phyloP scores from a whole-genome alignment of 306 rosid species.

The Fragaria nilgerrensis region DNA sequence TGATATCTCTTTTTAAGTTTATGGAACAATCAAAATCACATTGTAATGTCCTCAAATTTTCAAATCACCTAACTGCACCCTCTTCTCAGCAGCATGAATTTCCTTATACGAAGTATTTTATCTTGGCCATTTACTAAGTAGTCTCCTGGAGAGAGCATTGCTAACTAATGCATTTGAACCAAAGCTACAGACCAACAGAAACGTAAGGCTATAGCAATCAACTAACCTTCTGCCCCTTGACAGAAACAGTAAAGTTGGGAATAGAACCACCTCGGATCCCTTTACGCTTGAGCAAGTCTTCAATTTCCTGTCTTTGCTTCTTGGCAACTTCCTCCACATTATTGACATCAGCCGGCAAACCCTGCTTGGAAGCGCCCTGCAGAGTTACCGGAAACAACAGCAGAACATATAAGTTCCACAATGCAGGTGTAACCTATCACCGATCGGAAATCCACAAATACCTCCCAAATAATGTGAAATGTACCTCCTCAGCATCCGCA shows the following conservation, averaged over 20 bases:
- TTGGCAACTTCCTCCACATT: constrained; percentile 51
- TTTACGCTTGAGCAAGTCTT: constrained; percentile 47
- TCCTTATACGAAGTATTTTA: no score
- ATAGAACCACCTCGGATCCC: constrained; percentile 51
- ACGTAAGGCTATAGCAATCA: neutral
- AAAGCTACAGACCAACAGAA: neutral
- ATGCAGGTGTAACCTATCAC: neutral
- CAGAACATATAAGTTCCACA: constrained; percentile 3
- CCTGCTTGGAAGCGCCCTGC: constrained; percentile 31
- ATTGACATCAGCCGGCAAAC: constrained; percentile 27
- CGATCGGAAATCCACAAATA: no score
- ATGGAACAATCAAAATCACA: no score
- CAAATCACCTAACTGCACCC: no score
- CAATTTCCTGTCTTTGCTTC: constrained; percentile 56
- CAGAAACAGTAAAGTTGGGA: constrained; percentile 65
- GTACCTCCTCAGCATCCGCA: constrained; percentile 59
- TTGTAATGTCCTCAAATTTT: no score
- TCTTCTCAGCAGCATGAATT: no score
- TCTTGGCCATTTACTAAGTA: no score
- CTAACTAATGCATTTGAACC: neutral
- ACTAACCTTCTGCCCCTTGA: constrained; percentile 75
- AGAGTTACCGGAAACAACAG: neutral
- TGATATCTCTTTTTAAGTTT: neutral
- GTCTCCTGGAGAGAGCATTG: no score
- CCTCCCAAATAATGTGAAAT: neutral